A percentile compares a stretch with the other conserved stretches of the same genome.
phyloP scores from a whole-genome alignment of 352 stramenopile species.

The Globisporangium paroecandrum region DNA sequence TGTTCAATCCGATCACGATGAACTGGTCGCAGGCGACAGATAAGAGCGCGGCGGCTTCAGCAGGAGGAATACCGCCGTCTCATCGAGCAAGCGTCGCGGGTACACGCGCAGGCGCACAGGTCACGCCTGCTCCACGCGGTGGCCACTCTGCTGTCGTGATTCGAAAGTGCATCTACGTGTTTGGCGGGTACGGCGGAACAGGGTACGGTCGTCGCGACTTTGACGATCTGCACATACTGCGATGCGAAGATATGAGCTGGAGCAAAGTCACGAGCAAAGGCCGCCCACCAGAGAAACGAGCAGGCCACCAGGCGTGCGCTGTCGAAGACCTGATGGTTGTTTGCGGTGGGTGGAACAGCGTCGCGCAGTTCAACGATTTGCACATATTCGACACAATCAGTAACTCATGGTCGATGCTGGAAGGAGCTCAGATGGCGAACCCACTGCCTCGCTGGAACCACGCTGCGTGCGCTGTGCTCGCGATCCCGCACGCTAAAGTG shows the following conservation, averaged over 20 bases:
- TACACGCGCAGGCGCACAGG: conserved; percentile 23
- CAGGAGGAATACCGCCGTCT: conserved; percentile 33
- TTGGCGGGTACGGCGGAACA: conserved; percentile 94
- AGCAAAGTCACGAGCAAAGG: conserved; percentile 83
- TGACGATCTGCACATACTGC: conserved; percentile 90
- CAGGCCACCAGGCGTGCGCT: conserved; percentile 89
- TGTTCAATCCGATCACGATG: conserved; percentile 93
- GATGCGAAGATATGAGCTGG: conserved; percentile 87
- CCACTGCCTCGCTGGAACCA: conserved; percentile 94
- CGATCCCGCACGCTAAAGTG: conserved; percentile 95
- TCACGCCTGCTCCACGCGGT: conserved; percentile 77
- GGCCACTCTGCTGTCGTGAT: conserved; percentile 89
- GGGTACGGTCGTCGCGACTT: conserved; percentile 92
- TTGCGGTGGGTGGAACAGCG: conserved; percentile 94
- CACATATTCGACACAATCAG: conserved; percentile 89
- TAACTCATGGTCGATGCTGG: conserved; percentile 82
- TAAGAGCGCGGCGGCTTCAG: conserved; percentile 56
- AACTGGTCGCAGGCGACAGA: conserved; percentile 83
- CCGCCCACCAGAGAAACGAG: conserved; percentile 87
- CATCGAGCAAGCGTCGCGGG: conserved; percentile 20
- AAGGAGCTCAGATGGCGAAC: conserved; percentile 68
- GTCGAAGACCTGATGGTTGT: conserved; percentile 91
- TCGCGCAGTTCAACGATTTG: conserved; percentile 94
- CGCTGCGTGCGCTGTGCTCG: conserved; percentile 88
- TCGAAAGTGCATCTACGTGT: conserved; percentile 85